Conservation (phyloP, 148 eudicot genomes). For the Hydrangea macrophylla region DNA sequence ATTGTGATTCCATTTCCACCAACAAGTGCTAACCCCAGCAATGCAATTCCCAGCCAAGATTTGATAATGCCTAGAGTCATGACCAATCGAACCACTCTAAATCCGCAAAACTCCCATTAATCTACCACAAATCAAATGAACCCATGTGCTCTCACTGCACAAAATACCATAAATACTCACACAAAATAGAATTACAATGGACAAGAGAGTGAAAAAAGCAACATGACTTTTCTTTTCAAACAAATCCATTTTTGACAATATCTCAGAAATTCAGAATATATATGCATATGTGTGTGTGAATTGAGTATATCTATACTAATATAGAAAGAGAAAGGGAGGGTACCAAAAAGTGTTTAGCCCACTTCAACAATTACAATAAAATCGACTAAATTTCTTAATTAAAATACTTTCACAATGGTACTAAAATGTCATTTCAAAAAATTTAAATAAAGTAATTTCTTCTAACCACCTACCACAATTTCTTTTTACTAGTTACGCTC, state of each 20-base stretch:
- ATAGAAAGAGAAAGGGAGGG: no score
- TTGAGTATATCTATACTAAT: no score
- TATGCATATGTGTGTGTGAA: no score
- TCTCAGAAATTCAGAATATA: no score
- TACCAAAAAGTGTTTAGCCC: no score
- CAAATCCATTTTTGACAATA: constrained; percentile 49
- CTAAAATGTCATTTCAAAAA: no score
- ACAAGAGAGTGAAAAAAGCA: constrained; percentile 17
- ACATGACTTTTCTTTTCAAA: constrained; percentile 51
- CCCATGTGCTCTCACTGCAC: constrained; percentile 19
- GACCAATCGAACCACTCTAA: constrained; percentile 62
- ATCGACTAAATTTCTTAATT: no score
- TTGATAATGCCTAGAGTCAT: constrained; percentile 60
- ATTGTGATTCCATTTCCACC: constrained; percentile 66
- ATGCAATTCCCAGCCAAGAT: constrained; percentile 42
- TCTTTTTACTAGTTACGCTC: no score
- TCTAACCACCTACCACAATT: no score
- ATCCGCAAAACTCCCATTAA: constrained; percentile 49
- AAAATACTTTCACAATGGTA: no score
- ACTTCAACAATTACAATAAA: no score
- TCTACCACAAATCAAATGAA: constrained; percentile 42
- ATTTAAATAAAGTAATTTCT: no score
- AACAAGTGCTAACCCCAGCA: constrained; percentile 47
- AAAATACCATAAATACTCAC: constrained; percentile 42
- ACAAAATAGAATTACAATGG: constrained; percentile 28